These are phyloP conservation scores for Ascochyta lentis DNA, from an alignment of 2,329 filamentous ascomycete genomes.

Conservation along the genomic window DNA sequence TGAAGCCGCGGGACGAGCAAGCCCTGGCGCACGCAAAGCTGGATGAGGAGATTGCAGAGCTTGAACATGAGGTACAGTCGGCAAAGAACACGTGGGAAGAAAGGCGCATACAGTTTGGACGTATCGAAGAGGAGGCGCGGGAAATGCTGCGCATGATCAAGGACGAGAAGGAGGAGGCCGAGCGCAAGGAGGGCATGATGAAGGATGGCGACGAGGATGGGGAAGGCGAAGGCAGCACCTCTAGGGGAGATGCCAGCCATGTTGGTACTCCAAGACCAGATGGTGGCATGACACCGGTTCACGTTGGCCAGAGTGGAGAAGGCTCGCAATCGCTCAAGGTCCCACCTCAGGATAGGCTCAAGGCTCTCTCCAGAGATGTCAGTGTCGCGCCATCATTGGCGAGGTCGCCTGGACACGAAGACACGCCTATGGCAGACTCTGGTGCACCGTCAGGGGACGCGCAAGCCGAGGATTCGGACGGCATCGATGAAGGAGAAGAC, in stretches of 20 bases:
- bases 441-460: conserved; percentile 29
- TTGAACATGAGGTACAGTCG: conserved; percentile 82
- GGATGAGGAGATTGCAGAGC: conserved; percentile 84
- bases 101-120: conserved; percentile 82
- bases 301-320: conserved; percentile 42
- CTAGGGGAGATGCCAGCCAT: conserved; percentile 48
- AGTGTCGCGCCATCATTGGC: conserved; percentile 39
- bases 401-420: conserved; percentile 33
- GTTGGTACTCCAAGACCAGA: conserved; percentile 56
- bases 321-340: conserved; percentile 36
- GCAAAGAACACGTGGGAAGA: conserved; percentile 86
- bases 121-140: conserved; percentile 91
- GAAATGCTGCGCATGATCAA: conserved; percentile 83
- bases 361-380: conserved; percentile 36
- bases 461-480: conserved; percentile 42
- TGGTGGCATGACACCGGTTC: conserved; percentile 50
- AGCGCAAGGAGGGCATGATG: conserved; percentile 75
- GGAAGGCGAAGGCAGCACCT: conserved; percentile 49
- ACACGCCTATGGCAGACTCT: conserved; percentile 42
- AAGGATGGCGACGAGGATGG: conserved; percentile 51
- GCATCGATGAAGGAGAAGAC: conserved; percentile 43
- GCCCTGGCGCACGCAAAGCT: conserved; percentile 78
- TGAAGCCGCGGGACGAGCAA: conserved; percentile 86
- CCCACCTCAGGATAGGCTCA: conserved; percentile 42
- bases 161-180: conserved; percentile 94